These are phyloP conservation scores for Ophiocytium majus DNA, from an alignment of 352 stramenopile species.

Conservation along the genomic window DNA sequence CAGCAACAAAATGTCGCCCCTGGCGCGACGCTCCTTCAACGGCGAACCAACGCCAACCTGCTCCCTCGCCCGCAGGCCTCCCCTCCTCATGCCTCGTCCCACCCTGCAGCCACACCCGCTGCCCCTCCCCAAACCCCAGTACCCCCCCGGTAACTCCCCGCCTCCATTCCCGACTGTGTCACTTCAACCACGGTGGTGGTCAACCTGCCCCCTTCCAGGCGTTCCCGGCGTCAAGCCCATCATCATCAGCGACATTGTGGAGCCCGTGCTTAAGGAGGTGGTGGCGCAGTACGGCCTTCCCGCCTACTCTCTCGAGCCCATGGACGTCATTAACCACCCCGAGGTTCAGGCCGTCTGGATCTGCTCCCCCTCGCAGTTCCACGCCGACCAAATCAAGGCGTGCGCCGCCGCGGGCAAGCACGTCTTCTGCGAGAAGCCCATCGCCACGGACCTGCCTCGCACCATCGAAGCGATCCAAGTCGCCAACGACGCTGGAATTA, in stretches of 20 bases:
- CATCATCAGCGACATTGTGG: conserved; percentile 57
- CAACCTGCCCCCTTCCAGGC: no score
- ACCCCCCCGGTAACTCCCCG: no score
- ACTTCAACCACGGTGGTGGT: no score
- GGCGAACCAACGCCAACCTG: no score
- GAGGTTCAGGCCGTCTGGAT: conserved; percentile 93
- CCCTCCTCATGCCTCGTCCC: no score
- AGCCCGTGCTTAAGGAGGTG: conserved; percentile 56
- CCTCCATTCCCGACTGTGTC: no score
- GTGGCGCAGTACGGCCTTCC: conserved; percentile 55
- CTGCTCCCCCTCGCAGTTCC: conserved; percentile 85
- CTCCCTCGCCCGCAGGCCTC: no score
- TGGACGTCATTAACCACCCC: conserved; percentile 84
- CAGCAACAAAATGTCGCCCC: no score
- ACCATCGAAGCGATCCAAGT: conserved; percentile 70
- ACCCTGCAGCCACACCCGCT: no score
- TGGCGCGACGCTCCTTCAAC: no score
- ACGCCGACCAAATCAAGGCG: conserved; percentile 87
- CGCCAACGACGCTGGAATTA: conserved; percentile 66
- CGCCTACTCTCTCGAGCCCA: conserved; percentile 58
- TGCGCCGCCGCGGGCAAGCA: conserved; percentile 84
- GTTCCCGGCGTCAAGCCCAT: conserved; percentile 50
- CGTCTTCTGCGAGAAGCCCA: conserved; percentile 92
- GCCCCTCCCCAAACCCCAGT: no score
- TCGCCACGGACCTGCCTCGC: conserved; percentile 79